Conservation (phyloP, 441 rosid genomes). For the Aleurites moluccanus region DNA sequence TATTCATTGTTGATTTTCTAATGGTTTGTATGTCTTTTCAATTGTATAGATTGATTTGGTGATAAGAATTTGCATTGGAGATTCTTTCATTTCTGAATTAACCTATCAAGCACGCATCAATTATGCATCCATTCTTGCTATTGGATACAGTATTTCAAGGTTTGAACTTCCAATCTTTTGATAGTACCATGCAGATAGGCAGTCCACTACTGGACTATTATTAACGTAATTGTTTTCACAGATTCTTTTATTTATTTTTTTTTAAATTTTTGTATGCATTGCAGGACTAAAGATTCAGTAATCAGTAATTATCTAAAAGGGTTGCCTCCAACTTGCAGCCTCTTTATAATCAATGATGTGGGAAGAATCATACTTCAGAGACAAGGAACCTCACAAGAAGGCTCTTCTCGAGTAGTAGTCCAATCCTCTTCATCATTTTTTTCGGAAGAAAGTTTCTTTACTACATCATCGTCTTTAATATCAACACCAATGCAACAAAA, state of each 20-base stretch:
- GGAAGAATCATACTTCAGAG: constrained; percentile 31
- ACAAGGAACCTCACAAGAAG: constrained; percentile 48
- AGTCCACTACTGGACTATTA: no score
- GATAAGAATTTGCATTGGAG: constrained; percentile 34
- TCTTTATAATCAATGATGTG: constrained; percentile 32
- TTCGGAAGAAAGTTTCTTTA: constrained; percentile 4
- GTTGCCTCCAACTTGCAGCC: constrained; percentile 42
- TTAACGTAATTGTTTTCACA: no score
- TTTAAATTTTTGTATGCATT: background rate
- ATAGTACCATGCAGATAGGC: no score
- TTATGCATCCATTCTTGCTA: constrained; percentile 39
- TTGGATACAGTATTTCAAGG: constrained; percentile 40
- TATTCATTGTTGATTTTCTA: background rate
- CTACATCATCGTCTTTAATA: constrained; percentile 22
- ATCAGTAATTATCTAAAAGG: constrained; percentile 26
- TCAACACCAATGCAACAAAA: constrained; percentile 10
- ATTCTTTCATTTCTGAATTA: constrained; percentile 34
- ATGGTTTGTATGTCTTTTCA: background rate
- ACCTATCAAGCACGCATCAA: constrained; percentile 35
- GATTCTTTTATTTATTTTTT: no score
- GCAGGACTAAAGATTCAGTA: constrained; percentile 37
- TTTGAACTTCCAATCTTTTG: background rate
- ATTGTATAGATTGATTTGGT: constrained; percentile 39
- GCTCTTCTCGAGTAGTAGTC: constrained; percentile 27
- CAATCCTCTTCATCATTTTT: constrained; percentile 19